phyloP scores from a whole-genome alignment of 2,329 filamentous ascomycete genomes.

The Ceratocystis diversiconidia region DNA sequence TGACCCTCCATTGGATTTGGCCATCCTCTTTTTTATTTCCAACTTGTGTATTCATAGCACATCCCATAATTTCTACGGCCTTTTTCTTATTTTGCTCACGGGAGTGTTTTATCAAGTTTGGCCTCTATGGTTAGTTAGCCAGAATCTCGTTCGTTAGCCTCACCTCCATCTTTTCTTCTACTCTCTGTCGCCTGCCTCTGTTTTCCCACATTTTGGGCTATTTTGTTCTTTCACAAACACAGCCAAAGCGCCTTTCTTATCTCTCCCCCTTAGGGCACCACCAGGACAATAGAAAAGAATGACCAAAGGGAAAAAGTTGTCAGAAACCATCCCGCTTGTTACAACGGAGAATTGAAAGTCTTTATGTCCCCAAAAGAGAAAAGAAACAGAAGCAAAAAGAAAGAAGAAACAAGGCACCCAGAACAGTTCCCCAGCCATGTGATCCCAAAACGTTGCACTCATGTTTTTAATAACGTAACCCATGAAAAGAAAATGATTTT shows the following conservation, averaged over 20 bases:
- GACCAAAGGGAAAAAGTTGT: neutral
- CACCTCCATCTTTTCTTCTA: neutral
- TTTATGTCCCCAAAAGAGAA: neutral
- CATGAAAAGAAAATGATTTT: slow-evolving; percentile 8
- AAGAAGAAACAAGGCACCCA: slow-evolving; percentile 13
- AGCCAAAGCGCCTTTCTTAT: neutral
- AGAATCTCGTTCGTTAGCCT: neutral
- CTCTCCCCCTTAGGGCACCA: too few relatives aligned
- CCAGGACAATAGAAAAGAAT: slow-evolving; percentile 5
- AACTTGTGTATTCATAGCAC: too few relatives aligned
- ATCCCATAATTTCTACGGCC: too few relatives aligned
- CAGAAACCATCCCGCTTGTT: neutral
- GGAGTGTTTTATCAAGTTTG: too few relatives aligned
- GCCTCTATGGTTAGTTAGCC: neutral
- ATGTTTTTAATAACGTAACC: slow-evolving; percentile 11
- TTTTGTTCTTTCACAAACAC: slow-evolving; percentile 5
- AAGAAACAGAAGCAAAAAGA: neutral
- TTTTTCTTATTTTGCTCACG: too few relatives aligned
- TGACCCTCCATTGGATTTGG: too few relatives aligned
- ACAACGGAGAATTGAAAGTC: neutral
- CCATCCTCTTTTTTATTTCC: too few relatives aligned
- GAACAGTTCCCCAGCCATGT: slow-evolving; percentile 1
- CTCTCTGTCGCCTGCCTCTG: neutral
- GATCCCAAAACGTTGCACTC: slow-evolving; percentile 4
- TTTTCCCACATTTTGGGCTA: neutral